These are phyloP conservation scores for Ustilago curta DNA, from an alignment of 1,284 basidiomycete species.

Conservation along the genomic window DNA sequence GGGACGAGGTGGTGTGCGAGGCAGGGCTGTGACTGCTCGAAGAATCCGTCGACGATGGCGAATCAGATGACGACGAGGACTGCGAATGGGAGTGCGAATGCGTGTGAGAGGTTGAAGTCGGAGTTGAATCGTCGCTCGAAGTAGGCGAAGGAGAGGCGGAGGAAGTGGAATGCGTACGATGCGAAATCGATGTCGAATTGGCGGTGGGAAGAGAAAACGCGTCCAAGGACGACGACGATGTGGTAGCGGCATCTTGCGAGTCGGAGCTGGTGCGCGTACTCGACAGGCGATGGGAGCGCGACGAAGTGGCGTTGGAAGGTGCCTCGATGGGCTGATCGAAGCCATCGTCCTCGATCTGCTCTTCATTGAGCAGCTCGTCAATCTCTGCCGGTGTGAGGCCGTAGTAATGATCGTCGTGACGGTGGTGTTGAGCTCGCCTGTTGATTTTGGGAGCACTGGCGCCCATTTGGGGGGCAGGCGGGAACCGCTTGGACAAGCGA, in stretches of 20 bases:
- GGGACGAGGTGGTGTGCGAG: not conserved
- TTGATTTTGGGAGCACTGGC: slow-evolving; percentile 2
- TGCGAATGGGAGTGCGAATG: slow-evolving; percentile 4
- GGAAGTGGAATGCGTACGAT: slow-evolving; percentile 5
- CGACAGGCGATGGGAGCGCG: slow-evolving; percentile 1
- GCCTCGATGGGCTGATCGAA: slow-evolving; percentile 13
- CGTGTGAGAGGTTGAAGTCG: not conserved
- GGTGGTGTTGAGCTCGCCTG: slow-evolving; percentile 19
- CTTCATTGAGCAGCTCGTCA: slow-evolving; percentile 17
- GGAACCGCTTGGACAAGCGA: slow-evolving; percentile 35
- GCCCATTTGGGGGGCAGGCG: slow-evolving; percentile 5
- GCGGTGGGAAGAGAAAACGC: slow-evolving; percentile 8
- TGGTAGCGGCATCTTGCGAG: slow-evolving; percentile 12
- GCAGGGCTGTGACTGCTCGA: not conserved
- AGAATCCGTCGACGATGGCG: not conserved
- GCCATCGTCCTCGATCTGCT: slow-evolving; percentile 14
- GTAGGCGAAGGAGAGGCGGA: not conserved
- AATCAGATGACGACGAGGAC: not conserved
- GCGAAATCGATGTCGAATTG: slow-evolving; percentile 13
- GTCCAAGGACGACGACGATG: not conserved
- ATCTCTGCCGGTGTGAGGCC: slow-evolving; percentile 30
- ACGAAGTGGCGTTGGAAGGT: slow-evolving; percentile 18
- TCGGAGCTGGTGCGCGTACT: slow-evolving; percentile 12
- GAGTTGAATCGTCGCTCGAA: not conserved
- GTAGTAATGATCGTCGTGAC: not conserved